A percentile compares a stretch with the other conserved stretches of the same genome.
phyloP scores from a whole-genome alignment of 1,284 basidiomycete genomes.

The Ustilago bromivora region DNA sequence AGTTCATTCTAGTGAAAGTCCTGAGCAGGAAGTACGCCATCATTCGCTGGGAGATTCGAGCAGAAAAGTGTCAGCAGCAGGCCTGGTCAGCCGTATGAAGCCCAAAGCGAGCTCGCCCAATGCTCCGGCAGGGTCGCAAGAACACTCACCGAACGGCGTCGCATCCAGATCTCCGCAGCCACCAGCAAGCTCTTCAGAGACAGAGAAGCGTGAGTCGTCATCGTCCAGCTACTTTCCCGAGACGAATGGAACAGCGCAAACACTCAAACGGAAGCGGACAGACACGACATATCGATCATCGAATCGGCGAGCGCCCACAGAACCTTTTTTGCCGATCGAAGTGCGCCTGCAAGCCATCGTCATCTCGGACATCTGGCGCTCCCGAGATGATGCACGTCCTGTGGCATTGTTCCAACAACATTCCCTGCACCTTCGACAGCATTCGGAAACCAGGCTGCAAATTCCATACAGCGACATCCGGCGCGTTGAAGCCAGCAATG shows the following conservation, averaged over 20 bases:
- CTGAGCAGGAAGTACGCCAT: background rate
- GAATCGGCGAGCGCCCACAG: background rate
- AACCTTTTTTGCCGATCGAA: background rate
- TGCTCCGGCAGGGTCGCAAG: background rate
- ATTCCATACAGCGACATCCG: constrained; percentile 27
- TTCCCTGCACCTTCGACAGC: background rate
- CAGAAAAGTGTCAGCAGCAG: background rate
- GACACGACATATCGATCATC: background rate
- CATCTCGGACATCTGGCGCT: constrained; percentile 37
- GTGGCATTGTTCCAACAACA: background rate
- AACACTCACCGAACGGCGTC: background rate
- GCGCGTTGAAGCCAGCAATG: constrained; percentile 3
- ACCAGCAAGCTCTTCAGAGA: background rate
- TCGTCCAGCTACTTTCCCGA: background rate
- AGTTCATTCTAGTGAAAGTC: background rate
- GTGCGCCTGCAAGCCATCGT: constrained; percentile 24
- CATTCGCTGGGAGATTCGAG: background rate
- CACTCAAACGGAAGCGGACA: constrained; percentile 19
- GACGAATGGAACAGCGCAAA: background rate
- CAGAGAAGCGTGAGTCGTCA: background rate
- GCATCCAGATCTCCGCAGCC: background rate
- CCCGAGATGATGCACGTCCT: background rate
- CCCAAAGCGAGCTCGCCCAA: background rate
- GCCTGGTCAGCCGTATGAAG: constrained; percentile 25
- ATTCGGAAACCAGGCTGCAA: background rate